These are phyloP conservation scores for Zygoascus hellenicus DNA, from an alignment of 1,139 yeast species.

Conservation along the genomic window DNA sequence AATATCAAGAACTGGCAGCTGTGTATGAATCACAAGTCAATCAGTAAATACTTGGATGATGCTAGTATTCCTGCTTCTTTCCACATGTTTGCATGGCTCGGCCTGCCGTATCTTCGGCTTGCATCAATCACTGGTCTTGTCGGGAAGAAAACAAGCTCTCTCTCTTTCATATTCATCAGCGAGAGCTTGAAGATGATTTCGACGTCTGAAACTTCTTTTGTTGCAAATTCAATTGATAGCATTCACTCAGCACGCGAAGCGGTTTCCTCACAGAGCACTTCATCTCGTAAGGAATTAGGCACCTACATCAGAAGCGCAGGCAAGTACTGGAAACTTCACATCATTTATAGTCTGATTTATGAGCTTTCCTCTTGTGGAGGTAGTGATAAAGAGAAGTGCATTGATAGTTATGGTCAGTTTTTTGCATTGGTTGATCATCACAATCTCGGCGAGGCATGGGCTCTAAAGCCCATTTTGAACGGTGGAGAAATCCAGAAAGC, in stretches of 20 bases:
- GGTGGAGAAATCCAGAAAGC: slow-evolving; percentile 59
- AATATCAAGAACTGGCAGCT: neutral
- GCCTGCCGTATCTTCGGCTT: slow-evolving; percentile 37
- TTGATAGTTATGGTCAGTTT: slow-evolving; percentile 16
- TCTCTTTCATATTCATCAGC: slow-evolving; percentile 44
- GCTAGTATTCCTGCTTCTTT: slow-evolving; percentile 1
- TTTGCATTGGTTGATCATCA: slow-evolving; percentile 18
- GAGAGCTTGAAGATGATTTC: slow-evolving; percentile 70
- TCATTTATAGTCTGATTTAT: slow-evolving; percentile 25
- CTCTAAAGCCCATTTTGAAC: slow-evolving; percentile 37
- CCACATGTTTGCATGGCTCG: slow-evolving; percentile 4
- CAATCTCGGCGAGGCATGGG: slow-evolving; percentile 30
- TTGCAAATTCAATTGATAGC: slow-evolving; percentile 39
- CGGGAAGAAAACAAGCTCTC: slow-evolving; percentile 36
- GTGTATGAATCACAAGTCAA: too few species aligned
- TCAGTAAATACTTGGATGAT: too few species aligned
- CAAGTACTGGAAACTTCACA: slow-evolving; percentile 45
- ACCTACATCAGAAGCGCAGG: slow-evolving; percentile 51
- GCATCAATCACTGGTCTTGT: slow-evolving; percentile 35
- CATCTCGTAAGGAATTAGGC: slow-evolving; percentile 55
- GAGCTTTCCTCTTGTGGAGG: slow-evolving; percentile 12
- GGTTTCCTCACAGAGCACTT: slow-evolving; percentile 11
- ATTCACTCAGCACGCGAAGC: slow-evolving; percentile 28
- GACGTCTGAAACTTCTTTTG: slow-evolving; percentile 48
- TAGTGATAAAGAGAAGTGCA: slow-evolving; percentile 5